Evolutionary conservation across 148 eudicot species (phyloP).

Genomic region (Rhododendron griersonianum): DNA sequence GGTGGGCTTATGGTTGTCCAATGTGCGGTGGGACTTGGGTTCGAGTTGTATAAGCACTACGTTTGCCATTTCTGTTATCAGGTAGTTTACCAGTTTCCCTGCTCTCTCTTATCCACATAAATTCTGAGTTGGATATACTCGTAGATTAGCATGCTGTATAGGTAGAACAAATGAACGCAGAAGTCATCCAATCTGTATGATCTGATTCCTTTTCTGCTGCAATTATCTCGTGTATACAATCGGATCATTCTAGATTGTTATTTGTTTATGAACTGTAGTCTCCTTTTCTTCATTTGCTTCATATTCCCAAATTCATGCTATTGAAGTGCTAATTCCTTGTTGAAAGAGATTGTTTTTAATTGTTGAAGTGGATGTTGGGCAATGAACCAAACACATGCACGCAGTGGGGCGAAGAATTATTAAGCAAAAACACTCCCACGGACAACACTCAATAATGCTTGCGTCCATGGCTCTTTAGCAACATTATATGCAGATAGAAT

Average conservation of each 20-base stretch:
- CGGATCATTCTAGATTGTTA: neutral
- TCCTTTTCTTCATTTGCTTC: neutral
- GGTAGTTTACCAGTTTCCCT: neutral
- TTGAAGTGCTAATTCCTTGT: neutral
- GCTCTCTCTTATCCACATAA: neutral
- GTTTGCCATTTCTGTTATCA: neutral
- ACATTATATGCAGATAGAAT: neutral
- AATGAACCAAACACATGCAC: neutral
- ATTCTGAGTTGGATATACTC: neutral
- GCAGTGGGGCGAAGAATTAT: neutral
- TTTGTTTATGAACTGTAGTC: neutral
- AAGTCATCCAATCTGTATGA: neutral
- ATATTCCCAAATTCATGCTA: neutral
- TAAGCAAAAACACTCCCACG: neutral
- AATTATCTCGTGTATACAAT: neutral
- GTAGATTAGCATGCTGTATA: neutral
- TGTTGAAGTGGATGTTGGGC: neutral
- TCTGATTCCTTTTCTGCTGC: neutral
- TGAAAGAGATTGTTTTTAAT: neutral
- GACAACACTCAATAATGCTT: neutral
- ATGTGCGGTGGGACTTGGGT: slow-evolving; percentile 99
- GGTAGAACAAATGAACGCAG: neutral
- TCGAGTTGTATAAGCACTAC: slow-evolving; percentile 66
- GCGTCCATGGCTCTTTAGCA: neutral
- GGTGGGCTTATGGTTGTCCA: slow-evolving; percentile 95